Base-by-base conservation (phyloP, 208 protist genomes). In the Trypanosoma cruzi region DNA sequence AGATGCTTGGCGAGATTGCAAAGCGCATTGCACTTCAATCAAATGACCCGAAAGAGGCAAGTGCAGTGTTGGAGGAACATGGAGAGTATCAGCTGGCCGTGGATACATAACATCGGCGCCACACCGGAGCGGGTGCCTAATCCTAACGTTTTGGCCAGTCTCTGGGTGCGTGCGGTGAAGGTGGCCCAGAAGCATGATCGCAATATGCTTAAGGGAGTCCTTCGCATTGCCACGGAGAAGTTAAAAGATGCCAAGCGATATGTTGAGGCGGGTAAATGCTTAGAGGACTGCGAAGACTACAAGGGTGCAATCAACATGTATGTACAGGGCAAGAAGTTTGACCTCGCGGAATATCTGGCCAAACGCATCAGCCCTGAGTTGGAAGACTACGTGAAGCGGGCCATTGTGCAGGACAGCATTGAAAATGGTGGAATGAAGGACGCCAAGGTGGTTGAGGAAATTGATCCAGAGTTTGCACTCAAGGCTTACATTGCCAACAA, bases 131-230 rank as follows among this genome's bases (percentile, higher is more conserved):
- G 75, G 37, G 83, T 93, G 55, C 42, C 69, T 14, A 82, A 96
- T 77, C 58, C 80, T 53, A 81, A 77, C 36, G 76, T 84, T 73
- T 72, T 92, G 29, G 97, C 95, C 44, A 88, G 85, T 65, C 54
- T 96, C 52, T 99, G 94, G 95, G 86, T 97, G 68, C 90, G 96
- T 32, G 96, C 96, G 29, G 93, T 99, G 40, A 95, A 97, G 83
- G 88, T 99, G 16, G 94, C 97, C 26, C 91, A 93, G 77, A 97
- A 95, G 73, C 90, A 98, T 71, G 75, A 83, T 34, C 93, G 93
- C 31, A 92, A 87, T 58, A 59, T 79, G 29, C 78, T 97, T 37
- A 86, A 89, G 71, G 81, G 97, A 37, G 88, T 96, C 58, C 76
- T 92, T 34, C 81, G 86, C 68, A 78, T 79, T 13, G 86, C 81